Conservation (phyloP, 768 basidiomycete genomes). For the Mycena filopes region DNA sequence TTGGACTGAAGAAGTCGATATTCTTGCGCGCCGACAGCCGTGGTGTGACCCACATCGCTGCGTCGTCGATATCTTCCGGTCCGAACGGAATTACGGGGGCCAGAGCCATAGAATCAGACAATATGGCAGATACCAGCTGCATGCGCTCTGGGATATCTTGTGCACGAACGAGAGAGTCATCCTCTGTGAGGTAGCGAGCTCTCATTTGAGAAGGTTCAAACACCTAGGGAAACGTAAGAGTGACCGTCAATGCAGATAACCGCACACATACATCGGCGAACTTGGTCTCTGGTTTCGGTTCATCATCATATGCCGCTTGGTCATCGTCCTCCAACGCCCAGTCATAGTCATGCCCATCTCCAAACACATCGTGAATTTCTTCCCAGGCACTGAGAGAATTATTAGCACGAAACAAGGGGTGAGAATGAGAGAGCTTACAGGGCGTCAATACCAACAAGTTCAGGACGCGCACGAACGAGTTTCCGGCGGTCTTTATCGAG, state of each 20-base stretch:
- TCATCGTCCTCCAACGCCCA: constrained; percentile 93
- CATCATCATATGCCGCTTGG: constrained; percentile 59
- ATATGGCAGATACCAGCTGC: constrained; percentile 80
- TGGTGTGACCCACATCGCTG: constrained; percentile 89
- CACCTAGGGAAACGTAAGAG: constrained; percentile 63
- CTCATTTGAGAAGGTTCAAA: constrained; percentile 98
- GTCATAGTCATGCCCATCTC: constrained; percentile 95
- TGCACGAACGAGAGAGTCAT: constrained; percentile 91
- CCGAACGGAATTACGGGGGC: constrained; percentile 65
- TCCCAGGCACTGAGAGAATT: constrained; percentile 82
- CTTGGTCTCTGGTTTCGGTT: constrained; percentile 78
- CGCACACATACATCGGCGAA: constrained; percentile 78
- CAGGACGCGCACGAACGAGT: constrained; percentile 70
- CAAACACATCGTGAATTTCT: constrained; percentile 96
- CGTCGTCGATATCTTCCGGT: constrained; percentile 78
- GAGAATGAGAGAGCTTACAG: constrained; percentile 45
- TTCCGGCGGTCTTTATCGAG: constrained; percentile 76
- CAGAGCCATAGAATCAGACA: constrained; percentile 46
- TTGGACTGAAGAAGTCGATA: constrained; percentile 75
- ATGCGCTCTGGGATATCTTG: constrained; percentile 95
- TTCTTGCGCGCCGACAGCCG: constrained; percentile 79
- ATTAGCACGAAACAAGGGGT: constrained; percentile 27
- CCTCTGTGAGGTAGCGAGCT: constrained; percentile 88
- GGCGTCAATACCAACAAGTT: constrained; percentile 86
- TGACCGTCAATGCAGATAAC: constrained; percentile 16